Base-by-base conservation (phyloP, 495 filamentous ascomycete genomes). In the Amorphotheca resinae region DNA sequence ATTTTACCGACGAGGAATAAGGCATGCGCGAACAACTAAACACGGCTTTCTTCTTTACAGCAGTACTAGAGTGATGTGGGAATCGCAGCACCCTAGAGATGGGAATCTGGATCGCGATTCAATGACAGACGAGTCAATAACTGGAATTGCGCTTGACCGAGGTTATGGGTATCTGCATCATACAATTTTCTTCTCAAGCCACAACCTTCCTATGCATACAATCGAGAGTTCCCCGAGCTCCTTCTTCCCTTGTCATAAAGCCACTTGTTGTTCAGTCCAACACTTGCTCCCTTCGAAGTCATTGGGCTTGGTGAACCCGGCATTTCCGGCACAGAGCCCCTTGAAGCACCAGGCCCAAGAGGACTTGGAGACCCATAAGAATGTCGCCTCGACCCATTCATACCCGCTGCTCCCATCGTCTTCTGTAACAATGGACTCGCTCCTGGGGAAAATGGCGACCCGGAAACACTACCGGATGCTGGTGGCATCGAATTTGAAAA, bases 211-310 rank as follows among this genome's bases (percentile, higher is more conserved):
- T 45, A 56, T 22, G 53, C 23, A 37, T 46, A 60, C 12, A 64
- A 48, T 11, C 59, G 47, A 9, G 55, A 58, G 30, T 56, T 56
- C 9, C 67, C 54, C 33, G 64, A 62, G 38, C 64, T 72, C 32
- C 57, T 63, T 49, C 75, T 68, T 17, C 66, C 68, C 59, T 78
- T 80, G 60, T 98, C 84, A 62, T 93, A 98, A 31, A 95, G 61
- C 89, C 88, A 98, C 63, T 82, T 86, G 60, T 74, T 94, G 51
- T 84, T 94, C 51, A 95, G 56, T 9, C 73, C 70, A 30, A 95
- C 68, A 40, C 72, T 82, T 20, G 73, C 74, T 26, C 80, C 70
- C 61, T 81, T 86, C 17, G 73, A 73, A 14, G 31, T 20, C 1
- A 67, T 55, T 4, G 77, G 71, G 32, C 78, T 85, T 34, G 77